Evolutionary conservation across 208 protist genomes (phyloP).

Genomic region (Acanthamoeba lenticulata): DNA sequence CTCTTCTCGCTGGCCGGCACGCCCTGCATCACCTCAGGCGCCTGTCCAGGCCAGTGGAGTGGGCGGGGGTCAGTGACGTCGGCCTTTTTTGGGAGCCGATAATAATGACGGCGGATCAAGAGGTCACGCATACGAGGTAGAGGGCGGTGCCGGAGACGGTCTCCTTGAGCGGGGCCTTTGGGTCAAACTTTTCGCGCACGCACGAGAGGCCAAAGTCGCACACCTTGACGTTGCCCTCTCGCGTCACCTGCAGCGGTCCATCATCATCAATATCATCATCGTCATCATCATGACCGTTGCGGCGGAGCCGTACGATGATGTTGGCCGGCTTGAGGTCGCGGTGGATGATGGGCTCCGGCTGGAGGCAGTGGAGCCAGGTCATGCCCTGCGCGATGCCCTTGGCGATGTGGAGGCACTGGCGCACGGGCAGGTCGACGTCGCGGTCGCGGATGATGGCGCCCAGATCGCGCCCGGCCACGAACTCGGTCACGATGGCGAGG

Average conservation of each 20-base stretch:
- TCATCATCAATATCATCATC: no score
- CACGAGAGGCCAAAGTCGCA: slow-evolving; percentile 57
- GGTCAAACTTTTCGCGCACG: slow-evolving; percentile 1
- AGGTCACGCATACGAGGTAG: not conserved
- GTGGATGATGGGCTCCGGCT: slow-evolving; percentile 65
- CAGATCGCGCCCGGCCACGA: not conserved
- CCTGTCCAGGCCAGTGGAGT: not conserved
- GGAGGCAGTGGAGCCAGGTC: slow-evolving; percentile 49
- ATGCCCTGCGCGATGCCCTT: slow-evolving; percentile 58
- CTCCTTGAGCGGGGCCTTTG: not conserved
- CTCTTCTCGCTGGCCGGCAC: slow-evolving; percentile 24
- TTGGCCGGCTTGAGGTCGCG: slow-evolving; percentile 58
- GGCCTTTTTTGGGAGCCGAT: not conserved
- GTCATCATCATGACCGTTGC: no score
- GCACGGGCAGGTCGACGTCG: not conserved
- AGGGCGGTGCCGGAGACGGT: slow-evolving; percentile 7
- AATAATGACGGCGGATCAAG: not conserved
- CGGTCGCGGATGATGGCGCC: slow-evolving; percentile 25
- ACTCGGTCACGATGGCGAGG: slow-evolving; percentile 43
- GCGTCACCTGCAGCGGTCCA: not conserved
- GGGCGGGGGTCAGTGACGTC: not conserved
- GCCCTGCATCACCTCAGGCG: slow-evolving; percentile 9
- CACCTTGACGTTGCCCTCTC: slow-evolving; percentile 57
- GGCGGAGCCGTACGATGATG: not conserved
- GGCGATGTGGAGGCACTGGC: slow-evolving; percentile 25